phyloP scores from a whole-genome alignment of 2,329 filamentous ascomycete genomes.

The Monosporascus sp. region DNA sequence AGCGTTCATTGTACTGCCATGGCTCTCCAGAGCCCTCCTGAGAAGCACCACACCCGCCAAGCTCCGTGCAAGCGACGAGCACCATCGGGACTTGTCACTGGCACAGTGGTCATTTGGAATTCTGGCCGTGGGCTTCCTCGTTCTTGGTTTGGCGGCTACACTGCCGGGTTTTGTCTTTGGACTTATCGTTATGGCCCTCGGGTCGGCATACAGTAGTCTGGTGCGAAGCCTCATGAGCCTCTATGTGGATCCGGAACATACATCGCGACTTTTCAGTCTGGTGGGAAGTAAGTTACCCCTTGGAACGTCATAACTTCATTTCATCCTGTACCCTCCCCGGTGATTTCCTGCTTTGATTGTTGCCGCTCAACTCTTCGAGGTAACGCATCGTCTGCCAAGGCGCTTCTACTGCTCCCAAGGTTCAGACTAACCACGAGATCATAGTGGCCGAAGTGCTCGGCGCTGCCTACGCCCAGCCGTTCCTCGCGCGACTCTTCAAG shows the following conservation, averaged over 20 bases:
- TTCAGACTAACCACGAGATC: neutral
- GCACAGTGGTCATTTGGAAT: slow-evolving; percentile 22
- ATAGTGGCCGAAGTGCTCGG: slow-evolving; percentile 24
- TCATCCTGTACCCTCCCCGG: neutral
- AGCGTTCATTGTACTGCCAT: slow-evolving; percentile 23
- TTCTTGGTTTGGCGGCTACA: slow-evolving; percentile 20
- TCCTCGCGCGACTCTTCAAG: slow-evolving; percentile 26
- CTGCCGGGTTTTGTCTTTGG: slow-evolving; percentile 22
- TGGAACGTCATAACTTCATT: neutral
- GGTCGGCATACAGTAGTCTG: slow-evolving; percentile 23
- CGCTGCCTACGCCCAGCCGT: slow-evolving; percentile 21
- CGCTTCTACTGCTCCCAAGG: neutral
- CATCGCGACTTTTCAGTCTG: slow-evolving; percentile 26
- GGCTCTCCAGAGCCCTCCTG: slow-evolving; percentile 17
- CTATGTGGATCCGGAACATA: slow-evolving; percentile 24
- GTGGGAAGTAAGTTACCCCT: slow-evolving; percentile 11
- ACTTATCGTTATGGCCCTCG: slow-evolving; percentile 23
- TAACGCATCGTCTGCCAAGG: too few species aligned
- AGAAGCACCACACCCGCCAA: slow-evolving; percentile 11
- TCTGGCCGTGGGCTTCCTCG: slow-evolving; percentile 16
- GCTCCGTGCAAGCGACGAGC: slow-evolving; percentile 17
- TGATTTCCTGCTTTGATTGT: neutral
- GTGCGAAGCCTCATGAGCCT: slow-evolving; percentile 24
- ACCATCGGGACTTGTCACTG: slow-evolving; percentile 22
- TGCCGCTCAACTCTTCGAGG: too few species aligned